Conservation (phyloP, 192 early-diverging fungal species). For the Pilaira anomala region DNA sequence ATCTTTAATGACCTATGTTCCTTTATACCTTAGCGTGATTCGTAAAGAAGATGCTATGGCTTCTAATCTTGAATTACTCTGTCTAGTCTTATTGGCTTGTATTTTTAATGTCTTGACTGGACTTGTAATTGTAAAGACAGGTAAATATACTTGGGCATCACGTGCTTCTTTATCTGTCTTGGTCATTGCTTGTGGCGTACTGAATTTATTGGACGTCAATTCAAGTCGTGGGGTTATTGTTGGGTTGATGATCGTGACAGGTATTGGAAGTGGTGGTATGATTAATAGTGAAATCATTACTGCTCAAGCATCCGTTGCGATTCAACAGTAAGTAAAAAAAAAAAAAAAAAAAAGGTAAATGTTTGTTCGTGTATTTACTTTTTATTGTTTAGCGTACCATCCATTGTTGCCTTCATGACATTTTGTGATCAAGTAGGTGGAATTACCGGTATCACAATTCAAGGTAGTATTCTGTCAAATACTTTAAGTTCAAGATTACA, state of each 20-base stretch:
- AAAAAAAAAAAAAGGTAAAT: not conserved
- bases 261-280: conserved; percentile 32
- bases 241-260: conserved; percentile 32
- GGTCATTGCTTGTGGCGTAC: conserved; percentile 22
- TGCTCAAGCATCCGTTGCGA: conserved; percentile 29
- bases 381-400: conserved; percentile 17
- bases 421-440: conserved; percentile 39
- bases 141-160: conserved; percentile 30
- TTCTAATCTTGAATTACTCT: conserved; percentile 30
- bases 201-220: conserved; percentile 17
- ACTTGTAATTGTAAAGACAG: conserved; percentile 30
- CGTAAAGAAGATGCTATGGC: conserved; percentile 21
- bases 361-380: not conserved
- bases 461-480: conserved; percentile 63
- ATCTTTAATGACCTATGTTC: conserved; percentile 34
- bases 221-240: conserved; percentile 30
- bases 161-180: conserved; percentile 17
- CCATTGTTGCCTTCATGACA: conserved; percentile 33
- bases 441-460: conserved; percentile 50
- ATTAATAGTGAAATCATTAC: conserved; percentile 36
- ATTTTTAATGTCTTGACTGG: conserved; percentile 33
- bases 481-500: conserved; percentile 36
- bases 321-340: conserved; percentile 29
- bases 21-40: conserved; percentile 30
- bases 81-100: conserved; percentile 32